A percentile compares a stretch with the other conserved stretches of the same genome.
Conservation (phyloP, 169 alveolate genomes). For the Toxoplasma gondii region DNA sequence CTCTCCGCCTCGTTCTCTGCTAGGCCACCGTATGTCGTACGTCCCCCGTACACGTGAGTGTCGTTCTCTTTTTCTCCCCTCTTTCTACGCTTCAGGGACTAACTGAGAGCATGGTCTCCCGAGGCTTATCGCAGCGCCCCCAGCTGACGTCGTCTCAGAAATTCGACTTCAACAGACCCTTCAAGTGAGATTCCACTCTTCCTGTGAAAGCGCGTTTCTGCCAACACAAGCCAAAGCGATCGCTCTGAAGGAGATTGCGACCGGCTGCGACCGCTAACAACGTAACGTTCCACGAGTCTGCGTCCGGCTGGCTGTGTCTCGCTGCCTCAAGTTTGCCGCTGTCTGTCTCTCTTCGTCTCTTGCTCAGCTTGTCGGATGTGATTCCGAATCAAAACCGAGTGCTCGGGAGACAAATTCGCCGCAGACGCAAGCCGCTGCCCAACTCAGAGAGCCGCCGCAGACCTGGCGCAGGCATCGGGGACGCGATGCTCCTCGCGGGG, state of each 20-base stretch:
- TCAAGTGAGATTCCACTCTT: neutral
- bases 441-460: neutral
- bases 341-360: neutral
- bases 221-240: too few species aligned
- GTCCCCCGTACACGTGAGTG: too few species aligned
- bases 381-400: slow-evolving; percentile 14
- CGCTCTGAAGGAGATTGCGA: too few species aligned
- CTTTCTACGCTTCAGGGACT: slow-evolving; percentile 2
- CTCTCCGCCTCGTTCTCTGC: too few species aligned
- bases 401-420: slow-evolving; percentile 17
- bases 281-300: too few species aligned
- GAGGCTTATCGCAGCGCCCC: slow-evolving; percentile 66
- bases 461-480: slow-evolving; percentile 9
- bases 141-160: slow-evolving; percentile 61
- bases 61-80: neutral
- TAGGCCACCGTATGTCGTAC: too few species aligned
- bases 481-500: slow-evolving; percentile 4
- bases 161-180: slow-evolving; percentile 58
- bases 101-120: slow-evolving; percentile 24
- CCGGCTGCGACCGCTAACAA: too few species aligned
- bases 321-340: too few species aligned
- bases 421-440: slow-evolving; percentile 19
- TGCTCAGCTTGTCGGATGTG: slow-evolving; percentile 10
- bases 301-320: too few species aligned
- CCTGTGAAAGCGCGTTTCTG: neutral